These are phyloP conservation scores for Elsinoe australis DNA, from an alignment of 2,329 filamentous ascomycete genomes.

Conservation along the genomic window DNA sequence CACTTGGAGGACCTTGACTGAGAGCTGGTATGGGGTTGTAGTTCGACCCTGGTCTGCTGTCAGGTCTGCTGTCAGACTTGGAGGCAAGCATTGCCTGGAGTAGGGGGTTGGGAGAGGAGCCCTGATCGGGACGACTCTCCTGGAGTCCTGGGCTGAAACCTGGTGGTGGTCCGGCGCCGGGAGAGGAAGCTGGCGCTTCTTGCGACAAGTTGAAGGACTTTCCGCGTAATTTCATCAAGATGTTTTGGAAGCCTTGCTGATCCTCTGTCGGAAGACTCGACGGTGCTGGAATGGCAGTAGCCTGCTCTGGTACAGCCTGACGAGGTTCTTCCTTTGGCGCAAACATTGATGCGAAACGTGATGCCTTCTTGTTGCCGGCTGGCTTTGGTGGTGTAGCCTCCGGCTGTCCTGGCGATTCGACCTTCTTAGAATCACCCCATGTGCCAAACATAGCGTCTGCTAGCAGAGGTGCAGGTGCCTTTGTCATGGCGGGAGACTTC, in stretches of 20 bases:
- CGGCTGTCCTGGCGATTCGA: constrained; percentile 35
- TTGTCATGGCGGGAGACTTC: constrained; percentile 26
- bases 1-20: not conserved
- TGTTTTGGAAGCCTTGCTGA: constrained; percentile 65
- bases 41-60: constrained; percentile 4
- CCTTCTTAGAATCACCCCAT: constrained; percentile 45
- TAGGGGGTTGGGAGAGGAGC: constrained; percentile 3
- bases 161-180: not conserved
- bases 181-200: not conserved
- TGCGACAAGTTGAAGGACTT: constrained; percentile 2
- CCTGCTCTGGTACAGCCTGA: constrained; percentile 21
- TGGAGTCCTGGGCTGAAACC: constrained; percentile 5
- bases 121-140: not conserved
- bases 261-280: constrained; percentile 53
- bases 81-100: constrained; percentile 3
- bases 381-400: constrained; percentile 34
- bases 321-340: constrained; percentile 33
- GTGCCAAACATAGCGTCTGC: constrained; percentile 63
- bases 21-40: not conserved
- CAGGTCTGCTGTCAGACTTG: constrained; percentile 10
- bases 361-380: constrained; percentile 60
- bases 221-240: constrained; percentile 14
- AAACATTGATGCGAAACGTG: constrained; percentile 74
- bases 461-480: constrained; percentile 54
- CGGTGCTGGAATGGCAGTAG: constrained; percentile 19